Base-by-base conservation (phyloP, 2,329 filamentous ascomycete genomes). In the Spiromastix sp. region DNA sequence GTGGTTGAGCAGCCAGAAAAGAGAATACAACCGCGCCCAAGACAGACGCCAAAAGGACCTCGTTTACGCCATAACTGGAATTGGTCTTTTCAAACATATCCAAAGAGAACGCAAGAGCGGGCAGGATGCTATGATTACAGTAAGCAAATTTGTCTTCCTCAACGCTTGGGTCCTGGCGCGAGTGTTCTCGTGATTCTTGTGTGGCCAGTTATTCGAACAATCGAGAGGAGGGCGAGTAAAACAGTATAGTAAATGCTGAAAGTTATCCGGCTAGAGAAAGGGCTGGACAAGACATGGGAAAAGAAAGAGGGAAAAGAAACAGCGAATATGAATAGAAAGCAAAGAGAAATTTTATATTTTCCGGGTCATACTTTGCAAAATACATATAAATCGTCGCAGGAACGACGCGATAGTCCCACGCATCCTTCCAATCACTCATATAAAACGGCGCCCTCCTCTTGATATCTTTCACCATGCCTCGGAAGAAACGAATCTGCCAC, bases 331-430 rank as follows among this genome's bases (percentile, higher is more conserved):
- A n/a, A n/a, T n/a, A n/a, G n/a, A n/a, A n/a, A n/a, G n/a, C n/a
- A n/a, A 34, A 17, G 8, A 30, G 20, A 21, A 26, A 10, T 29
- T 24, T 32, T 30, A 40, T 32, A 37, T 43, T 36, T 16, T 30
- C 21, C 29, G 43, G 30, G 32, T 51, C 70, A 52, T 70, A 89
- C 84, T 93, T 93, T 43, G 85, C 85, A 70, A 93, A 93, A 64
- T 91, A 93, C 83, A 93, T 93, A 61, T 93, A 93, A 19, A 93
- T 66, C 7, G 85, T 93, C 11, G 84, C 84, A 1, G 85, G 85
- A 25, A 93, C 72, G 27, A 93, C 83, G 36, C 85, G 75, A 63
- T 93, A 93, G 54, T 93, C 82, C 83, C 83, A 91, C 2, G 85
- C 85, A 64, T 93, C 85, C 12, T 56, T 67, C 82, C 82, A 93